Evolutionary conservation across 345 rosid species (phyloP), one percentile per base, ranked within the genome.

Genomic region (Eucalyptus pauciflora): DNA sequence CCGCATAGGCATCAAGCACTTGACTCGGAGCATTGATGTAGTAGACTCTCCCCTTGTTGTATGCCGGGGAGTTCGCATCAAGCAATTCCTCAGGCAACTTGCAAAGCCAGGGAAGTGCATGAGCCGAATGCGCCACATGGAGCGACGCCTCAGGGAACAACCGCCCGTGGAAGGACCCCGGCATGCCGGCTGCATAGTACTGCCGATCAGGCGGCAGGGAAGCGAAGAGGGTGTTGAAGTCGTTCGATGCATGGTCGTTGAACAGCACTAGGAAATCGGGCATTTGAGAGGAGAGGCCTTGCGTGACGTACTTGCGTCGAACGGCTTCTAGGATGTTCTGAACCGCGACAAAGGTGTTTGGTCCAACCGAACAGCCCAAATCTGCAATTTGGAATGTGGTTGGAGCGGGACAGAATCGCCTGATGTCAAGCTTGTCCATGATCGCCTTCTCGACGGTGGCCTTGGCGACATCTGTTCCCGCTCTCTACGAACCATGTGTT

Each of bases 351-450:
- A 95, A 94, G 10, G 98, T 93, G 92, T 94, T 94, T 3, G 98
- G 95, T 41, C 98, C 96, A 13, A 91, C 89, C 4, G 97, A 93
- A 80, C 94, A 94, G 31, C 96, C 97, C 43, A 93, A 87, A 88
- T 96, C 98, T 3, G 94, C 98, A 33, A 96, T 90, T 6, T 37
- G 86, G 86, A 94, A 56, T 13, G 85, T 64, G 41, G 87, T 89
- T 41, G 89, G 9, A 1, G 79, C 67, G 25, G 69, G 51, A 48
- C 88, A 83, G 4, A 90, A 76, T n/a, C 9, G 56, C 45, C 89
- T 62, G 13, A 92, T 14, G 62, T 94, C 94, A 24, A 95, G 93
- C 43, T 92, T 92, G 14, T 89, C 71, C 13, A 90, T 76, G 60
- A 95, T 94, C 6, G 90, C 94, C 49, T 92, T 93, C 12, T 87